Percentiles rank a stretch among this genome's conserved stretches.
These are phyloP conservation scores for Pezicula rhizophila DNA, from an alignment of 2,329 filamentous ascomycete genomes.

Conservation along the genomic window DNA sequence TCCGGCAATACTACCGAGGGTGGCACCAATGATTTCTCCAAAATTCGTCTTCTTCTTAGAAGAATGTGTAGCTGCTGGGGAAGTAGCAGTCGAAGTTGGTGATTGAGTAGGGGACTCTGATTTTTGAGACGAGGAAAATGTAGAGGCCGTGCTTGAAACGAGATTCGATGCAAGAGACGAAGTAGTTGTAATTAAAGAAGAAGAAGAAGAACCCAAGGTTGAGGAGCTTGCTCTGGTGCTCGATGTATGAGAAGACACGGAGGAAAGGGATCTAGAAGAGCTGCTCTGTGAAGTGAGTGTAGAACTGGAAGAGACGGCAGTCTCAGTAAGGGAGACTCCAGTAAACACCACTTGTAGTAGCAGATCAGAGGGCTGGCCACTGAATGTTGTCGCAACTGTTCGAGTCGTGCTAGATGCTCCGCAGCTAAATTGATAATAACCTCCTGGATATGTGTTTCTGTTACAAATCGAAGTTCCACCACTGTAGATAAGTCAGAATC, in stretches of 20 bases:
- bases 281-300: background rate
- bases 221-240: background rate
- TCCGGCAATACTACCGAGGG: too few relatives aligned
- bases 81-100: background rate
- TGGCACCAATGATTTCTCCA: too few relatives aligned
- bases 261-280: background rate
- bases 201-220: background rate
- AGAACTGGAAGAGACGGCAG: background rate
- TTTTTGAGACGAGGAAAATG: background rate
- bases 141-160: background rate
- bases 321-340: background rate
- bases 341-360: constrained; percentile 1
- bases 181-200: background rate
- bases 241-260: background rate
- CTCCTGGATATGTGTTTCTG: background rate
- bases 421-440: constrained; percentile 1
- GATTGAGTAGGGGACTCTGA: background rate
- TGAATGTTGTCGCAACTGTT: background rate
- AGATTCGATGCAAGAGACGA: background rate
- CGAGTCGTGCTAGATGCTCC: background rate
- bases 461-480: background rate
- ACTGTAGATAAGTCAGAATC: background rate
- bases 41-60: too few relatives aligned
- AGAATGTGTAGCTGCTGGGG: too few relatives aligned
- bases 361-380: background rate